Conservation (phyloP, 2,329 filamentous ascomycete species). For the Trichoderma simmonsii region DNA sequence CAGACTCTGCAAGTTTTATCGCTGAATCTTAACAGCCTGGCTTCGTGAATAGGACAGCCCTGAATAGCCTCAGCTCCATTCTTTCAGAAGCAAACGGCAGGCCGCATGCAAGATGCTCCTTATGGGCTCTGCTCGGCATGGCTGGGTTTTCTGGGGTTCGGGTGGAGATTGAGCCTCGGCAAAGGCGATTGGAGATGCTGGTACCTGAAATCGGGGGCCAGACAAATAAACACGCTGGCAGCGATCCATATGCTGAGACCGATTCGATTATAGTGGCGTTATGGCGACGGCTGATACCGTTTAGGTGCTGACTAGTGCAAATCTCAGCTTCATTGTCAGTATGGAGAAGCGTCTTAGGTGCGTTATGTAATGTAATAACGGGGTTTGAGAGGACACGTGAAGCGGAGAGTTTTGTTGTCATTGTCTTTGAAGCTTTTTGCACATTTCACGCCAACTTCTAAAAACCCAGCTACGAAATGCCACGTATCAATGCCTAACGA, state of each 20-base stretch:
- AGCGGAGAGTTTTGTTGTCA: not conserved
- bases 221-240: not conserved
- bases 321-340: not conserved
- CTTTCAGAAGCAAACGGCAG: not conserved
- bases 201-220: not conserved
- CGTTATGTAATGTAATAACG: not conserved
- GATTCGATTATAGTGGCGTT: not conserved
- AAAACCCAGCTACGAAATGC: not conserved
- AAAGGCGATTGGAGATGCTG: not conserved
- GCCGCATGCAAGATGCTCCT: not conserved
- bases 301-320: not conserved
- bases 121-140: not conserved
- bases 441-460: not conserved
- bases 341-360: not conserved
- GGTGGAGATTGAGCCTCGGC: slow-evolving; percentile 6
- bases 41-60: not conserved
- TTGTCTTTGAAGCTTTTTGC: not conserved
- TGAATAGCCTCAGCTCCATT: not conserved
- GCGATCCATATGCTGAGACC: not conserved
- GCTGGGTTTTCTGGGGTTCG: not conserved
- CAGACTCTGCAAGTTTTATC: not conserved
- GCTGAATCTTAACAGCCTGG: not conserved
- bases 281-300: not conserved
- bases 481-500: not conserved
- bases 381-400: not conserved